phyloP scores from a whole-genome alignment of 768 basidiomycete species.

The Chiua virens region DNA sequence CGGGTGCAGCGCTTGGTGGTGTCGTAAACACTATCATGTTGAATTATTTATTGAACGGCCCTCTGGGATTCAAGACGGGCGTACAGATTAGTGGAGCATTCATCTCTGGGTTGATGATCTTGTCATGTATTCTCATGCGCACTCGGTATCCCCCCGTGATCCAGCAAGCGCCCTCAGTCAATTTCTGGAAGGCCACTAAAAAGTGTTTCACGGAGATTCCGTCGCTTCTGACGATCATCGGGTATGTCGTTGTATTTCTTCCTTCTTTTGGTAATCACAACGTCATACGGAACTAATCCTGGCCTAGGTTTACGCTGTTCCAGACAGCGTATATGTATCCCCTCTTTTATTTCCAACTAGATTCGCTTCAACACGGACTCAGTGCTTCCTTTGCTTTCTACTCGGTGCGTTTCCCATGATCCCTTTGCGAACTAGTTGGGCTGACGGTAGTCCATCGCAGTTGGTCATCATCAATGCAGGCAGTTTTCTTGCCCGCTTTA shows the following conservation, averaged over 20 bases:
- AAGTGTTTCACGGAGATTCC: conserved; percentile 25
- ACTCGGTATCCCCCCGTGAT: conserved; percentile 25
- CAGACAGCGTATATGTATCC: conserved; percentile 49
- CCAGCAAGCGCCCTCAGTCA: neutral
- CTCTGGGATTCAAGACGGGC: conserved; percentile 44
- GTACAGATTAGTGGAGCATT: conserved; percentile 41
- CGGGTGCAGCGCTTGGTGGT: conserved; percentile 54
- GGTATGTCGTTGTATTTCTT: conserved; percentile 10
- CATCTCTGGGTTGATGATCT: conserved; percentile 35
- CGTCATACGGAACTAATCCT: neutral
- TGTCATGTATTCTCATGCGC: conserved; percentile 39
- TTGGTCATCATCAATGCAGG: conserved; percentile 54
- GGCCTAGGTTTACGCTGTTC: conserved; percentile 25
- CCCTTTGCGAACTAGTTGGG: neutral
- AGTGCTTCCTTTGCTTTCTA: conserved; percentile 51
- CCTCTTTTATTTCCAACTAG: conserved; percentile 58
- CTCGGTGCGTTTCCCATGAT: conserved; percentile 34
- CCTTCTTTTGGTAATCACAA: neutral
- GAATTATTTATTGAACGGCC: conserved; percentile 43
- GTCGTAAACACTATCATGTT: conserved; percentile 61
- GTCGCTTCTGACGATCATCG: conserved; percentile 25
- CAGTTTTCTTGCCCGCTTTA: conserved; percentile 46
- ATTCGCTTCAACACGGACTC: conserved; percentile 50
- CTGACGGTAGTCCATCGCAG: conserved; percentile 25
- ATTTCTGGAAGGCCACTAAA: conserved; percentile 17